A percentile compares a stretch with the other conserved stretches of the same genome.
Evolutionary conservation across 805 yeast genomes (phyloP).

Genomic region (Wickerhamiella dianesei): DNA sequence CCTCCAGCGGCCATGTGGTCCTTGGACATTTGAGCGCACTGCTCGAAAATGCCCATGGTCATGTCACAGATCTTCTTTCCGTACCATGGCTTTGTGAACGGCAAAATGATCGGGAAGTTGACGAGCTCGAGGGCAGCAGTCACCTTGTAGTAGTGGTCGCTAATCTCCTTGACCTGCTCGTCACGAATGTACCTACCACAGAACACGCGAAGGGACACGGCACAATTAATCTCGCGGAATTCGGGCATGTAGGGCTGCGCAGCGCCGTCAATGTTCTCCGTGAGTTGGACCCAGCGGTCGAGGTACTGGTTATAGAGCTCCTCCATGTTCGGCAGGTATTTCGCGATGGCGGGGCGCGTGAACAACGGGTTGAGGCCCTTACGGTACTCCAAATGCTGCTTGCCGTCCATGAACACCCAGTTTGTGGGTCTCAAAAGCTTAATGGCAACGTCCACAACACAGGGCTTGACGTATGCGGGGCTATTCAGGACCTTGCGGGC

Average conservation of each 20-base stretch:
- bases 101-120: constrained; percentile 91
- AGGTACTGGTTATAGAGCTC: constrained; percentile 71
- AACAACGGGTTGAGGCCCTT: constrained; percentile 80
- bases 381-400: constrained; percentile 88
- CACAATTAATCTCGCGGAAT: constrained; percentile 93
- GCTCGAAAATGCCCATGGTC: constrained; percentile 83
- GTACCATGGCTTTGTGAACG: constrained; percentile 96
- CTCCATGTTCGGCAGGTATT: constrained; percentile 78
- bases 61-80: constrained; percentile 87
- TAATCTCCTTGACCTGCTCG: constrained; percentile 72
- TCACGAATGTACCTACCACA: constrained; percentile 93
- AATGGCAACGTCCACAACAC: constrained; percentile 94
- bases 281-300: constrained; percentile 43
- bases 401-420: constrained; percentile 97
- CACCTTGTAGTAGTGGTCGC: constrained; percentile 82
- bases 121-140: constrained; percentile 96
- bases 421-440: constrained; percentile 88
- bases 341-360: constrained; percentile 67
- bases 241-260: constrained; percentile 77
- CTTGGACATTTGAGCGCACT: constrained; percentile 81
- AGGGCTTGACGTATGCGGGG: constrained; percentile 84
- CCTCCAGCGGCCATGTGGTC: constrained; percentile 66
- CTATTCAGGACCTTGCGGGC: constrained; percentile 77
- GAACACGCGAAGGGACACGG: constrained; percentile 80
- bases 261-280: constrained; percentile 35